A percentile compares a stretch with the other conserved stretches of the same genome.
Conservation (phyloP, 2,329 filamentous ascomycete genomes). For the Fusarium pininemorale region DNA sequence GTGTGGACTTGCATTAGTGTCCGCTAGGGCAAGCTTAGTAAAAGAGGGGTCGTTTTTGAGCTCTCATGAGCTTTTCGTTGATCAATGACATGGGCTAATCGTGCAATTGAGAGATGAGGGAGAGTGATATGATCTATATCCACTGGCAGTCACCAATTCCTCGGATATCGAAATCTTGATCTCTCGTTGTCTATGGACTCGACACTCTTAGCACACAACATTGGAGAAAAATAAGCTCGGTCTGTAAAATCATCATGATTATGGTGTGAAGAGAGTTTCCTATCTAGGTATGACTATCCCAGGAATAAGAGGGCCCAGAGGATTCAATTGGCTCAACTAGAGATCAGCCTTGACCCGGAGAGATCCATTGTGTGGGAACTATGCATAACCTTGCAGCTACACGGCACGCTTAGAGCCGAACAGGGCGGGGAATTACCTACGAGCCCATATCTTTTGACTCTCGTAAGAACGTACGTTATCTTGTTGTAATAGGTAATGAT, state of each 20-base stretch:
- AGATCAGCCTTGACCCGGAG: neutral
- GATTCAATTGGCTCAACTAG: neutral
- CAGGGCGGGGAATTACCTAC: conserved; percentile 5
- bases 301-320: conserved; percentile 7
- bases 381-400: conserved; percentile 14
- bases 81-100: neutral
- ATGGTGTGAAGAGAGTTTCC: conserved; percentile 2
- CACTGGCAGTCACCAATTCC: neutral
- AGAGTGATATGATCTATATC: neutral
- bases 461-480: neutral
- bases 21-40: conserved; percentile 6
- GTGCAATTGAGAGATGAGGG: neutral
- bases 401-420: conserved; percentile 30
- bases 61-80: neutral
- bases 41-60: neutral
- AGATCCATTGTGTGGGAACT: conserved; percentile 1
- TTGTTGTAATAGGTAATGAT: neutral
- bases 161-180: neutral
- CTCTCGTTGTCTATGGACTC: neutral
- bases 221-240: neutral
- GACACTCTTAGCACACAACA: neutral
- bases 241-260: neutral
- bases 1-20: conserved; percentile 26
- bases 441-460: neutral
- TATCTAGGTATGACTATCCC: conserved; percentile 5